Base-by-base conservation (phyloP, 306 rosid genomes). In the Styphnolobium japonicum region DNA sequence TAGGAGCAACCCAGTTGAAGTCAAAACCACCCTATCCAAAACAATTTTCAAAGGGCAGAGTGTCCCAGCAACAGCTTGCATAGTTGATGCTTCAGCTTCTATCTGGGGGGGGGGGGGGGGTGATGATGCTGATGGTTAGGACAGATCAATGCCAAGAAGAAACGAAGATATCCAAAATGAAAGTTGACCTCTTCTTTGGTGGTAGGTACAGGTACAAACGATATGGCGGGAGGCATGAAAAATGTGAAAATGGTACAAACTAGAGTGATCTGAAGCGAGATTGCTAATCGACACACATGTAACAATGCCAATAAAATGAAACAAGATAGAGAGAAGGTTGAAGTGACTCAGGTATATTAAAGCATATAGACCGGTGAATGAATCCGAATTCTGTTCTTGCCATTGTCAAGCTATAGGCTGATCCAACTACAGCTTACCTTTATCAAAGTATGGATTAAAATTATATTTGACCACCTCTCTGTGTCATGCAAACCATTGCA, bases 1-100 rank as follows among this genome's bases (percentile, higher is more conserved):
- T 14, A 95, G 88, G 67, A 95, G 94, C 81, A 95, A 98, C 7
- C 99, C 99, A 36, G 99, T 95, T 79, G 99, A 93, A 57, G 99
- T 93, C 81, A 95, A 86, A 79, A 93, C 86, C 81, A 95, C 98
- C 77, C 97, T 89, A 78, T 95, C 99, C 64, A 95, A 85, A 76
- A 93, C 92, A 78, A 95, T 91, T 43, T 84, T 89, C 78, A 90
- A 76, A 77, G 96, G 94, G 80, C 94, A 87, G 25, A 92, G 81
- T 58, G 58, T 89, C 84, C 84, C 70, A 18, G 88, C 81, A 76
- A 79, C 86, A 65, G 89, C 84, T 73, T 83, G 73, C 75, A 91
- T 96, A 27, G 94, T 87, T 56, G 85, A 75, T 85, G 86, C 96
- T 86, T 95, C 98, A 10, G 85, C 90, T 88, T 95, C 93, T 81